Base-by-base conservation (phyloP, 2,329 filamentous ascomycete species). In the Cladosporium cucumerinum region DNA sequence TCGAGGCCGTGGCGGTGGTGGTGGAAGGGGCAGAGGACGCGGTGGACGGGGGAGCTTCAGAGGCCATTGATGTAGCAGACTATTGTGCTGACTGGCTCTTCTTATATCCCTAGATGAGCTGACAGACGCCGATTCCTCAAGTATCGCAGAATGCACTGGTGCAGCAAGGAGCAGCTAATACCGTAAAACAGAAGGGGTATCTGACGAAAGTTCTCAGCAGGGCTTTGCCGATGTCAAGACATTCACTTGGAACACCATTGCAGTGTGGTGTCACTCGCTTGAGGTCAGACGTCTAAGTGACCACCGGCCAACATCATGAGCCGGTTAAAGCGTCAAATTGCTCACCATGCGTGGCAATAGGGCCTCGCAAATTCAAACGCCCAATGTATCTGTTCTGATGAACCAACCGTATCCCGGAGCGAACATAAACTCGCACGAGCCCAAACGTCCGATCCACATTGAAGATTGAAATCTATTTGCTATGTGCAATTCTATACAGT, bases 41-140 rank as follows among this genome's bases (percentile, higher is more conserved):
- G 68, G 69, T 11, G 68, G 69, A 11, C 59, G 68, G 59, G 65
- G 68, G 25, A 52, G 49, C 2, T 54, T 34, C 23, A 66, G 59
- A 59, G 67, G 64, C 39, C 51, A 54, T 54, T 54, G 51, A 54
- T 46, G 1, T 21, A 12, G 39, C n/a, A 21, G n/a, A 46, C 7
- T 46, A 21, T 16, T 43, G 39, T 46, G n/a, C n/a, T 46, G n/a
- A 46, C 39, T 46, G 39, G n/a, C 39, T 46, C 23, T 10, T 18
- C 5, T 43, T 3, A 21, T n/a, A 18, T 46, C 3, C 3, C 7
- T 7, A 43, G 8, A 21, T 11, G n/a, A 46, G n/a, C 39, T 21
- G 1, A 23, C 39, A 4, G n/a, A 21, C 3, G 36, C 6, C 36
- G 18, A 43, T 11, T 10, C 39, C 8, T 21, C 18, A 21, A n/a